Percentiles rank a stretch among this genome's conserved stretches.
These are phyloP conservation scores for Pseudonectria foliicola DNA, from an alignment of 2,329 filamentous ascomycete species.

Conservation along the genomic window DNA sequence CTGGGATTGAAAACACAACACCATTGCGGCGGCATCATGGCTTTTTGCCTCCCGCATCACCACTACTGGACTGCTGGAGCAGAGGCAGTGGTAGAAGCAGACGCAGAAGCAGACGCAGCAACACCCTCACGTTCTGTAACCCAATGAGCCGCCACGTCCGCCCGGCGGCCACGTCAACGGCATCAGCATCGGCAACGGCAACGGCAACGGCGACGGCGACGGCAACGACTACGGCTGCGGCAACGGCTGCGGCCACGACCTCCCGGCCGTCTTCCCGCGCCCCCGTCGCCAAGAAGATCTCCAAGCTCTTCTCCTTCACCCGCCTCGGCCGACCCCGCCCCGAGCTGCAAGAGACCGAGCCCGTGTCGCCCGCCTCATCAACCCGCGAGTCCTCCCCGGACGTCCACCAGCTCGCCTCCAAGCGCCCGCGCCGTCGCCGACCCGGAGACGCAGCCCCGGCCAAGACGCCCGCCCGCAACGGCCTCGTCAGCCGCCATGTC, in stretches of 20 bases:
- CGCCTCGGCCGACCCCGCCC: constrained; percentile 23
- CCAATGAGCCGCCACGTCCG: too few species aligned
- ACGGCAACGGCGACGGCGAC: not conserved
- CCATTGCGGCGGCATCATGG: too few species aligned
- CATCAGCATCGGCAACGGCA: not conserved
- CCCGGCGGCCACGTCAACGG: too few species aligned
- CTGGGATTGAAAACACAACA: too few species aligned
- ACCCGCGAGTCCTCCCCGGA: constrained; percentile 22
- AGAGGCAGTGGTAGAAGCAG: too few species aligned
- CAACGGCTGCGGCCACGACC: constrained; percentile 12
- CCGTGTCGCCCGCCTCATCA: constrained; percentile 15
- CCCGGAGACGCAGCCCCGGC: constrained; percentile 11
- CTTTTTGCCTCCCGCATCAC: too few species aligned
- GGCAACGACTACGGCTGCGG: constrained; percentile 10
- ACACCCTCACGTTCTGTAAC: too few species aligned
- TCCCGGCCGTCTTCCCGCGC: constrained; percentile 10
- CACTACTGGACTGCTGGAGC: too few species aligned
- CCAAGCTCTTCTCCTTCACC: constrained; percentile 28
- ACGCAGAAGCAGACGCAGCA: too few species aligned
- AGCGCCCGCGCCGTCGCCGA: constrained; percentile 11
- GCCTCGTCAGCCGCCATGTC: constrained; percentile 20
- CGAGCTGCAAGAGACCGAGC: constrained; percentile 12
- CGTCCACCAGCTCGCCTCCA: constrained; percentile 28
- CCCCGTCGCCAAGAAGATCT: constrained; percentile 26
- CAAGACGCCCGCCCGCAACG: constrained; percentile 21